Base-by-base conservation (phyloP, 176 grass and related monocot species). In the Tillandsia fasciculata region DNA sequence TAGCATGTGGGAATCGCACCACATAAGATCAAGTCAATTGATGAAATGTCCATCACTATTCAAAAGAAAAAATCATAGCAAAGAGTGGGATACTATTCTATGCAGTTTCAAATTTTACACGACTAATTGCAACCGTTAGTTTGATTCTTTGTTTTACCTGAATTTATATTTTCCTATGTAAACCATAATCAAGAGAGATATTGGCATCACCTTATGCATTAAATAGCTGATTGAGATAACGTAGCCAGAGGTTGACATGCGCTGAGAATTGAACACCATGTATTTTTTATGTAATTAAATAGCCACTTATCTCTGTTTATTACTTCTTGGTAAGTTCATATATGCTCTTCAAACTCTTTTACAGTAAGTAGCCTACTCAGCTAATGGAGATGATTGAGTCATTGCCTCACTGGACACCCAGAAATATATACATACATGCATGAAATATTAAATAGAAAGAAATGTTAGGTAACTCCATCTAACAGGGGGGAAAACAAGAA, bases 401-500 rank as follows among this genome's bases (percentile, higher is more conserved):
- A 42, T 42, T 42, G 33, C 33, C 33, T 42, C 33, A 42, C 33
- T 7, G 33, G 33, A 42, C 33, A 7, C 33, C 33, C 33, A 42
- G 33, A 42, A 42, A 42, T 42, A 42, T 42, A 42, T 5, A 33
- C 29, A 33, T 42, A 42, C 33, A 42, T 42, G 33, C 33, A 14
- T 54, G 74, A 27, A 63, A 52, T 18, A 27, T 33, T 12, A 68
- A 27, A 53, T 52, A 28, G 3, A 28, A 77, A 59, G 42, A 64
- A 54, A 48, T 26, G 9, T 18, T 52, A 57, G 20, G 63, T 2
- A 59, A 80, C 11, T 49, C 68, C 58, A 12, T 63, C 84, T 74
- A 72, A 65, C 28, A 74, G 80, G 76, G 26, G 72, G 81, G 83
- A 51, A 51, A 79, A 79, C 47, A 74, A 53, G 64, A 64, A 78